Percentiles rank a stretch among this genome's conserved stretches.
Evolutionary conservation across 805 yeast genomes (phyloP).

Genomic region (Tetrapisispora fleetii): DNA sequence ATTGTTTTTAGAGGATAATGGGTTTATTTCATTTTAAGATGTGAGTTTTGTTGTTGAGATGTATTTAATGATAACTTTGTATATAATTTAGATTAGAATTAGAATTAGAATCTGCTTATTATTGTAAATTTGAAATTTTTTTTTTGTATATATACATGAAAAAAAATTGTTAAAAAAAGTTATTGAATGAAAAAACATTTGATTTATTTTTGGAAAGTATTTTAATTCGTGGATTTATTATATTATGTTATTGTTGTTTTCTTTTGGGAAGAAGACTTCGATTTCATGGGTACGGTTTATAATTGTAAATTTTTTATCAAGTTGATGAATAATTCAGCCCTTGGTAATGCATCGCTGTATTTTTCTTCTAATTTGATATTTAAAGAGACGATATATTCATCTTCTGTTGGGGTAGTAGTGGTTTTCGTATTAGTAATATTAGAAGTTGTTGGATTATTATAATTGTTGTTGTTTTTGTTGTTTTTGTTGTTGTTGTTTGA

Average conservation of each 20-base stretch:
- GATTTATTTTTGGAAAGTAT: not conserved
- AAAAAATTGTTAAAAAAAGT: not conserved
- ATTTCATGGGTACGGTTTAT: not conserved
- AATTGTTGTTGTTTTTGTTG: too few species aligned
- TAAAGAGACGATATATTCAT: slow-evolving; percentile 14
- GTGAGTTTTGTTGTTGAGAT: not conserved
- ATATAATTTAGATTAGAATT: not conserved
- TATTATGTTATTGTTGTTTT: not conserved
- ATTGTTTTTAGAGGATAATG: slow-evolving; percentile 67
- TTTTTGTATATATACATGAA: slow-evolving; percentile 1
- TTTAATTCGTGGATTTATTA: not conserved
- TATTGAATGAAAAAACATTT: too few species aligned
- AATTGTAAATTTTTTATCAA: slow-evolving; percentile 14
- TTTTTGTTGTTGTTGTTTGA: slow-evolving; percentile 6
- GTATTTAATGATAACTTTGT: not conserved
- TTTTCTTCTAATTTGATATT: slow-evolving; percentile 15
- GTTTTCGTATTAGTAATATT: not conserved
- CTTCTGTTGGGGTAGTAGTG: not conserved
- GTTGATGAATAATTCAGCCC: slow-evolving; percentile 19
- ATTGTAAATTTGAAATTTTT: not conserved
- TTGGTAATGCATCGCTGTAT: slow-evolving; percentile 16
- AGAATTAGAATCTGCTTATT: not conserved
- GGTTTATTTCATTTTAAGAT: slow-evolving; percentile 53
- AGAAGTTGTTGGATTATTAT: not conserved
- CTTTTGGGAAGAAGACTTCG: too few species aligned